phyloP scores from a whole-genome alignment of 2,329 filamentous ascomycete genomes.

The Diaporthe caulivora region DNA sequence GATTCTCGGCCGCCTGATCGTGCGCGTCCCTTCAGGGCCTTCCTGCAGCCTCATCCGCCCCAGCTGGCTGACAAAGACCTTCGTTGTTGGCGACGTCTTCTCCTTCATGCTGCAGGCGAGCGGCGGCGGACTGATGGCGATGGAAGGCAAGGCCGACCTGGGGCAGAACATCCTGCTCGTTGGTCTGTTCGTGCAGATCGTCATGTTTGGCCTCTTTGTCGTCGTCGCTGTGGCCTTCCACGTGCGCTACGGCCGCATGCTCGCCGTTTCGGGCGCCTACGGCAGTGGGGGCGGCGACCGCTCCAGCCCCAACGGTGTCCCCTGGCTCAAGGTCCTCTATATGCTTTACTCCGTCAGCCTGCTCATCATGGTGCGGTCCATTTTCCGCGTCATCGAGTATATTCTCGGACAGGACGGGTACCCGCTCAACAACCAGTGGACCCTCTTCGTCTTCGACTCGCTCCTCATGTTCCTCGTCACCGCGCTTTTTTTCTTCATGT shows the following conservation, averaged over 20 bases:
- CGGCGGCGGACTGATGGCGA: conserved; percentile 54
- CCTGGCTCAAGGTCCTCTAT: conserved; percentile 44
- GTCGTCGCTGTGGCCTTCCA: conserved; percentile 63
- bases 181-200: conserved; percentile 68
- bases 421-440: conserved; percentile 46
- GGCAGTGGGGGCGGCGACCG: conserved; percentile 22
- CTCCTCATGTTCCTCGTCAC: conserved; percentile 44
- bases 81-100: conserved; percentile 66
- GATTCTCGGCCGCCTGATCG: conserved; percentile 59
- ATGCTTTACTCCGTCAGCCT: conserved; percentile 42
- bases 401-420: conserved; percentile 47
- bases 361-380: conserved; percentile 53
- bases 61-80: conserved; percentile 64
- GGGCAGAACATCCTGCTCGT: conserved; percentile 67
- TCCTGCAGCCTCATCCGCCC: conserved; percentile 51
- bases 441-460: conserved; percentile 50
- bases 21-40: conserved; percentile 49
- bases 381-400: conserved; percentile 56
- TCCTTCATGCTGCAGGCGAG: conserved; percentile 64
- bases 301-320: conserved; percentile 39
- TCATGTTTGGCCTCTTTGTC: conserved; percentile 69
- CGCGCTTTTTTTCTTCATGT: conserved; percentile 40
- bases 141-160: conserved; percentile 44
- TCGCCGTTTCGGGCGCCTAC: conserved; percentile 29
- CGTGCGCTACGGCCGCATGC: conserved; percentile 44